These are phyloP conservation scores for Benincasa hispida DNA, from an alignment of 306 rosid species.

Conservation along the genomic window DNA sequence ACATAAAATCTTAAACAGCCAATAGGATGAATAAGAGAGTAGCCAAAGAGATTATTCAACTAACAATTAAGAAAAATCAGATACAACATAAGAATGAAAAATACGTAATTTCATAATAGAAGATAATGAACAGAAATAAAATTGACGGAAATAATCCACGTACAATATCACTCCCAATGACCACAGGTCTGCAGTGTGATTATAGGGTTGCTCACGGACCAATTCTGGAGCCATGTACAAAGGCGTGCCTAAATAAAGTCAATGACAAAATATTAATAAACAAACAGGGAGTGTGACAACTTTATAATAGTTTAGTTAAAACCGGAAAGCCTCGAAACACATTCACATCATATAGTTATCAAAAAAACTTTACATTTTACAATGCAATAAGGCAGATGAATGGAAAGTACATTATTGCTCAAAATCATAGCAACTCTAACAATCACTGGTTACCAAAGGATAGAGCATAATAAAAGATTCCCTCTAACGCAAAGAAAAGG, in stretches of 20 bases:
- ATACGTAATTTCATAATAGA: not conserved
- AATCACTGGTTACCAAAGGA: not conserved
- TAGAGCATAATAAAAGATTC: not conserved
- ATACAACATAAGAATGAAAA: not conserved
- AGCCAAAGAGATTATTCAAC: not conserved
- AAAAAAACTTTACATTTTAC: not conserved
- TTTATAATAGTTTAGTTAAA: not conserved
- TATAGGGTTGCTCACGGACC: constrained; percentile 94
- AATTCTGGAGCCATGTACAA: constrained; percentile 98
- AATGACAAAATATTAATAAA: not conserved
- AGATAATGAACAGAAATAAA: constrained; percentile 6
- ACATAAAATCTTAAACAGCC: not conserved
- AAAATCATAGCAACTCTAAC: not conserved
- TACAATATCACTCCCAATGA: constrained; percentile 97
- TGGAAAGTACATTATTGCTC: not conserved
- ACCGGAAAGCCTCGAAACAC: not conserved
- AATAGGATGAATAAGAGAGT: not conserved
- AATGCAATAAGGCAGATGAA: not conserved
- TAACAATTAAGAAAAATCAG: not conserved
- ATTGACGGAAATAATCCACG: constrained; percentile 16
- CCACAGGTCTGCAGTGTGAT: constrained; percentile 95
- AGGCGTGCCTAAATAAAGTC: constrained; percentile 66
- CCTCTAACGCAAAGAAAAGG: not conserved
- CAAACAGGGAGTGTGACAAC: not conserved
- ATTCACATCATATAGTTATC: not conserved